These are phyloP conservation scores for Cinnamomum chago DNA, from an alignment of 164 flowering plant genomes.

Conservation along the genomic window DNA sequence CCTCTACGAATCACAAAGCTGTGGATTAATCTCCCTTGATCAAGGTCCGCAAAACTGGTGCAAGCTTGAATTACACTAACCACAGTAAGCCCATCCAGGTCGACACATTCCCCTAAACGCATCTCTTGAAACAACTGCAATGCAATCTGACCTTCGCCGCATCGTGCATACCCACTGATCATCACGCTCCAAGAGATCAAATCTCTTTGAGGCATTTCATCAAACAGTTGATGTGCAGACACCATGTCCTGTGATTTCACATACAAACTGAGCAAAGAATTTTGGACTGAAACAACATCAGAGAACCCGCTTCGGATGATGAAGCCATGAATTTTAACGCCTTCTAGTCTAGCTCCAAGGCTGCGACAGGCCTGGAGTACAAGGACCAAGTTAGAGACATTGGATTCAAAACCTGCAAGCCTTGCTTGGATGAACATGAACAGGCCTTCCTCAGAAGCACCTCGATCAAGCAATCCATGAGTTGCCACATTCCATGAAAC, in stretches of 20 bases:
- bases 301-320: conserved; percentile 50
- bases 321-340: conserved; percentile 46
- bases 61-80: conserved; percentile 69
- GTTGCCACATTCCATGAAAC: conserved; percentile 77
- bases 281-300: conserved; percentile 45
- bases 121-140: conserved; percentile 47
- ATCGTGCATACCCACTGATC: conserved; percentile 53
- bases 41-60: conserved; percentile 22
- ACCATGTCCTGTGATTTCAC: conserved; percentile 22
- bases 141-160: conserved; percentile 34
- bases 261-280: conserved; percentile 55
- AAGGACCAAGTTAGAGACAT: conserved; percentile 59
- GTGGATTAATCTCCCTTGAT: conserved; percentile 44
- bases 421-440: conserved; percentile 47
- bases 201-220: conserved; percentile 71
- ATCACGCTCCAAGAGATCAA: conserved; percentile 79
- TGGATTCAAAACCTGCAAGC: conserved; percentile 53
- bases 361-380: conserved; percentile 48
- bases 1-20: conserved; percentile 46
- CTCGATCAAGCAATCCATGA: conserved; percentile 43
- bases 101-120: conserved; percentile 26
- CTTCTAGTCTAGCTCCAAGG: conserved; percentile 25
- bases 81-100: conserved; percentile 50
- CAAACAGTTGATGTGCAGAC: conserved; percentile 49
- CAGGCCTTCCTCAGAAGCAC: conserved; percentile 42